Percentiles rank a stretch among this genome's conserved stretches.
Conservation (phyloP, 2,329 filamentous ascomycete genomes). For the Coniochaeta ligniaria region DNA sequence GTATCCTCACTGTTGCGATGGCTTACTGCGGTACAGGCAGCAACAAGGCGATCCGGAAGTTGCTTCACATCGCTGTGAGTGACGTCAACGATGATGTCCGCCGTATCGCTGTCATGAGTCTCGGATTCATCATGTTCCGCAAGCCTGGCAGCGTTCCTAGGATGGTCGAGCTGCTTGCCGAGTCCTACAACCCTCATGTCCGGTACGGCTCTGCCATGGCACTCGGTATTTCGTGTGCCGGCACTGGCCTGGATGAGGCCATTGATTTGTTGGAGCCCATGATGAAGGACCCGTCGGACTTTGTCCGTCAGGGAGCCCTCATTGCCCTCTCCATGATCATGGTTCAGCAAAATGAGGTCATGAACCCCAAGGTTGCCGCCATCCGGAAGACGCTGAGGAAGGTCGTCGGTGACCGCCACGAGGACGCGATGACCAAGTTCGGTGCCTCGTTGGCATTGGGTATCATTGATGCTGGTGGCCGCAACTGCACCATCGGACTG, state of each 20-base stretch:
- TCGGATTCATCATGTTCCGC: constrained; percentile 97
- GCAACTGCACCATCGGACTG: constrained; percentile 96
- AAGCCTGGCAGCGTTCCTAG: constrained; percentile 95
- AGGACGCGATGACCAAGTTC: constrained; percentile 99
- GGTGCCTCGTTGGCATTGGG: constrained; percentile 89
- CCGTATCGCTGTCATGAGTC: constrained; percentile 90
- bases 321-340: constrained; percentile 97
- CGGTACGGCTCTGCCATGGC: constrained; percentile 98
- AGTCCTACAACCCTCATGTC: constrained; percentile 98
- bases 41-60: constrained; percentile 96
- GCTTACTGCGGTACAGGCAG: constrained; percentile 96
- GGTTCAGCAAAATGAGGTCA: constrained; percentile 97
- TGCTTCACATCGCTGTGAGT: constrained; percentile 92
- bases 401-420: constrained; percentile 88
- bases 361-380: constrained; percentile 91
- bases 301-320: constrained; percentile 91
- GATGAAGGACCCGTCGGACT: constrained; percentile 99
- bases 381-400: constrained; percentile 93
- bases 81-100: constrained; percentile 98
- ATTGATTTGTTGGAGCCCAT: constrained; percentile 96
- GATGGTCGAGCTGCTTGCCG: constrained; percentile 96
- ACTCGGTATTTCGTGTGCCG: constrained; percentile 93
- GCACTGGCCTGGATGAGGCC: constrained; percentile 90
- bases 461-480: constrained; percentile 95
- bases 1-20: constrained; percentile 97